phyloP scores from a whole-genome alignment of 805 yeast genomes.

The Kodamaea kakaduensis region DNA sequence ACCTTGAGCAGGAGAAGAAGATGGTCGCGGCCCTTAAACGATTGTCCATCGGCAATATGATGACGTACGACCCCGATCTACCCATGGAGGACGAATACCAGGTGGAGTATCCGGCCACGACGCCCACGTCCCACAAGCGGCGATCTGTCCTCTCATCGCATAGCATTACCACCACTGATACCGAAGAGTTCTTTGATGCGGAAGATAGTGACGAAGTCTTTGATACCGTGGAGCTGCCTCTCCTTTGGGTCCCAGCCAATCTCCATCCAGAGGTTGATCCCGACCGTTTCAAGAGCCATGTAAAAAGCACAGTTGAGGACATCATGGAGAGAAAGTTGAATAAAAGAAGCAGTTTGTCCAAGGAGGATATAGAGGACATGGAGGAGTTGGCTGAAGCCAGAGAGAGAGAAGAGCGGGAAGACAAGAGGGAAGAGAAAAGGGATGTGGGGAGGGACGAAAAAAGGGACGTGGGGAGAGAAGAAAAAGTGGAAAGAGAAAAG shows the following conservation, averaged over 20 bases:
- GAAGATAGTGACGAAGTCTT: slow-evolving; percentile 18
- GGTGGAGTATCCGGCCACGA: slow-evolving; percentile 22
- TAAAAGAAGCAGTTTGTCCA: slow-evolving; percentile 2
- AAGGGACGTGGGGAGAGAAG: too few relatives aligned
- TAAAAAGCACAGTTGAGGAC: slow-evolving; percentile 55
- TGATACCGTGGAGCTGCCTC: slow-evolving; percentile 34
- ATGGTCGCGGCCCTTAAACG: slow-evolving; percentile 72
- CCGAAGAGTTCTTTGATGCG: slow-evolving; percentile 17
- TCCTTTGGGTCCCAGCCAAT: slow-evolving; percentile 94
- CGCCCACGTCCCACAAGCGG: slow-evolving; percentile 2
- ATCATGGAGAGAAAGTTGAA: slow-evolving; percentile 37
- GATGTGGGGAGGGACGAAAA: too few relatives aligned
- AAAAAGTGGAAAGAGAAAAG: too few relatives aligned
- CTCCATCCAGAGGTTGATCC: slow-evolving; percentile 95
- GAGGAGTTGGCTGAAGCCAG: too few relatives aligned
- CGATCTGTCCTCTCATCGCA: slow-evolving; percentile 7
- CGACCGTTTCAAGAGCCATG: slow-evolving; percentile 69
- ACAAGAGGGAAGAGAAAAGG: too few relatives aligned
- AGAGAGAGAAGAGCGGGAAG: too few relatives aligned
- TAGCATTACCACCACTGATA: slow-evolving; percentile 5
- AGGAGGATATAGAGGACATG: too few relatives aligned
- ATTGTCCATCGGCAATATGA: slow-evolving; percentile 60
- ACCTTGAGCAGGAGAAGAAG: slow-evolving; percentile 69
- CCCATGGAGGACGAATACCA: slow-evolving; percentile 38
- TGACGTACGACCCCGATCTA: slow-evolving; percentile 67